Conservation (phyloP, 148 eudicot genomes). For the Fallopia convolvulus region DNA sequence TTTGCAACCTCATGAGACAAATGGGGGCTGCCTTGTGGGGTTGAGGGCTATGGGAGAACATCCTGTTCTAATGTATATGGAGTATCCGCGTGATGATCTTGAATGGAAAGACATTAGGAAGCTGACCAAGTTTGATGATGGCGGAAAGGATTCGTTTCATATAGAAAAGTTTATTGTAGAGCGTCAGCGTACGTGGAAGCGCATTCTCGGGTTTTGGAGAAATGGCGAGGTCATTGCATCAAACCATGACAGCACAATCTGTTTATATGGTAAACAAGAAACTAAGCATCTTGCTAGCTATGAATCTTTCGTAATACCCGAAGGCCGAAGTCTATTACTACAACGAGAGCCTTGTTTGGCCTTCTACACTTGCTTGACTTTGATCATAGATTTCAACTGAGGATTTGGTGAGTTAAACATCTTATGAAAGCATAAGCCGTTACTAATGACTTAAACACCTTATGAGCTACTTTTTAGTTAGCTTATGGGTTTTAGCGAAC, state of each 20-base stretch:
- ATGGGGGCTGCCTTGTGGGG: no score
- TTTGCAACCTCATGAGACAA: neutral
- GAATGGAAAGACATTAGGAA: constrained; percentile 14
- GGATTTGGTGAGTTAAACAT: neutral
- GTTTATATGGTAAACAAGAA: constrained; percentile 7
- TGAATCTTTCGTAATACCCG: neutral
- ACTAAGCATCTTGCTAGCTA: constrained; percentile 10
- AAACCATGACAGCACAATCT: constrained; percentile 3
- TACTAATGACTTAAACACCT: no score
- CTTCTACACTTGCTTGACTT: neutral
- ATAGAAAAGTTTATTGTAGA: neutral
- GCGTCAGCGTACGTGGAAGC: neutral
- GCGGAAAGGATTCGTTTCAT: neutral
- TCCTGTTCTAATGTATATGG: constrained; percentile 14
- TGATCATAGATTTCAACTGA: neutral
- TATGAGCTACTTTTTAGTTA: no score
- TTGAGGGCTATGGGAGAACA: constrained; percentile 12
- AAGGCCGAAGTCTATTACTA: constrained; percentile 15
- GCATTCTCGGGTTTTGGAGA: constrained; percentile 14
- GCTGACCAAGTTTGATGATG: constrained; percentile 13
- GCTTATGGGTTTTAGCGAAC: no score
- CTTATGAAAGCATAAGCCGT: no score
- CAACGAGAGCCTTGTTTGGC: constrained; percentile 14
- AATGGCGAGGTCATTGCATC: constrained; percentile 18
- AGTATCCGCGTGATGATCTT: neutral